These are phyloP conservation scores for Malania oleifera DNA, from an alignment of 164 flowering plant species.

Conservation along the genomic window DNA sequence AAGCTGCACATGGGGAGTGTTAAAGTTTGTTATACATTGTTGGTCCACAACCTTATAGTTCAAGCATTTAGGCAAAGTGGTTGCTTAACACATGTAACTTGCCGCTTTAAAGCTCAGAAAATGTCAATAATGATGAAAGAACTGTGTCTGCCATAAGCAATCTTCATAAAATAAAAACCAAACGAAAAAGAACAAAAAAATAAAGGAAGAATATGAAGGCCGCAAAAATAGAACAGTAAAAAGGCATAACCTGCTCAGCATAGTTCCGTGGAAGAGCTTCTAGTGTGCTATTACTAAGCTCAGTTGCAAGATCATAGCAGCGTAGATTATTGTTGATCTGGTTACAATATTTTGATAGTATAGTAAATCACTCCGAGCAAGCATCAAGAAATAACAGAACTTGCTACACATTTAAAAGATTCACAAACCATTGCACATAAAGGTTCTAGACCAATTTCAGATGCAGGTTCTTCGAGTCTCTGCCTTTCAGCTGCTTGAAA, in stretches of 20 bases:
- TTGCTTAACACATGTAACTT: too few species aligned
- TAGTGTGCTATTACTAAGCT: slow-evolving; percentile 75
- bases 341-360: slow-evolving; percentile 2
- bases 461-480: slow-evolving; percentile 91
- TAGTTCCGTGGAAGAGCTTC: slow-evolving; percentile 95
- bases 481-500: slow-evolving; percentile 95
- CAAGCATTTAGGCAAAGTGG: too few species aligned
- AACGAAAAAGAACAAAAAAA: background rate
- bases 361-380: background rate
- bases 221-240: background rate
- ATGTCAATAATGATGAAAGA: too few species aligned
- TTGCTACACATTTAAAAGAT: slow-evolving; percentile 4
- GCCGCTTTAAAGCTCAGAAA: too few species aligned
- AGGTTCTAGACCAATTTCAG: slow-evolving; percentile 94
- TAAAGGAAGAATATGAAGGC: background rate
- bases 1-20: too few species aligned
- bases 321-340: slow-evolving; percentile 96
- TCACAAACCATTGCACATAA: slow-evolving; percentile 86
- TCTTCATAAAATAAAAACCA: background rate
- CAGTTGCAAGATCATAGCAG: slow-evolving; percentile 97
- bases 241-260: slow-evolving; percentile 73
- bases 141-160: too few species aligned
- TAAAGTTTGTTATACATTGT: too few species aligned
- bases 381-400: background rate
- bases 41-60: too few species aligned